A percentile compares a stretch with the other conserved stretches of the same genome.
Evolutionary conservation across 306 rosid genomes (phyloP).

Genomic region (Begonia masoniana): DNA sequence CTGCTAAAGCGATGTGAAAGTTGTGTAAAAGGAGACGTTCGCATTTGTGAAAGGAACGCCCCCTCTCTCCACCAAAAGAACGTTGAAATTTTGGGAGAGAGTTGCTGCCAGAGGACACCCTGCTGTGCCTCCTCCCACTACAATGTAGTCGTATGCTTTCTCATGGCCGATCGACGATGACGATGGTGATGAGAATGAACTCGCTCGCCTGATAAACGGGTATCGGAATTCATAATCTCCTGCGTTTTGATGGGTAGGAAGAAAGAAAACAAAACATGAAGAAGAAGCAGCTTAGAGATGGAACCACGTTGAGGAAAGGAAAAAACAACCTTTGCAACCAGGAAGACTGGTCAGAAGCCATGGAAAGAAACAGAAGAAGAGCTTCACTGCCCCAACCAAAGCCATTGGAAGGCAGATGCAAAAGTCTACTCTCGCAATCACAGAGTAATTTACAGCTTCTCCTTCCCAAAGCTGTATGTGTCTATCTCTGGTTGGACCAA

Average conservation of each 20-base stretch:
- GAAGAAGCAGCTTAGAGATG: neutral
- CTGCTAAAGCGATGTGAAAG: slow-evolving; percentile 67
- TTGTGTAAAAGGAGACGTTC: slow-evolving; percentile 56
- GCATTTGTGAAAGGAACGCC: slow-evolving; percentile 69
- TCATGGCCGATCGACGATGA: slow-evolving; percentile 26
- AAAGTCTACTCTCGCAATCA: slow-evolving; percentile 23
- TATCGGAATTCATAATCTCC: slow-evolving; percentile 13
- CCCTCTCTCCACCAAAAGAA: slow-evolving; percentile 74
- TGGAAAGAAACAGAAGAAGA: slow-evolving; percentile 20
- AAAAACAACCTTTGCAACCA: slow-evolving; percentile 8
- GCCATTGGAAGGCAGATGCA: slow-evolving; percentile 48
- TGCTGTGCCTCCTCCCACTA: slow-evolving; percentile 90
- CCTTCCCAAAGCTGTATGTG: slow-evolving; percentile 43
- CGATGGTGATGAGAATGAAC: slow-evolving; percentile 44
- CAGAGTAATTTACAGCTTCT: too few species aligned
- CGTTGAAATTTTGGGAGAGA: slow-evolving; percentile 55
- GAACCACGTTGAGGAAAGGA: neutral
- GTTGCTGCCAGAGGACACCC: slow-evolving; percentile 98
- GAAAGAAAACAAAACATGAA: neutral
- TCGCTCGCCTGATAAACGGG: slow-evolving; percentile 69
- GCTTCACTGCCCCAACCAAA: slow-evolving; percentile 30
- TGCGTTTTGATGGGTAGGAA: neutral
- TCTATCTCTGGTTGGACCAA: slow-evolving; percentile 68
- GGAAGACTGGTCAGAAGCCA: neutral
- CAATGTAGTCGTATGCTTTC: slow-evolving; percentile 59